phyloP scores from a whole-genome alignment of 2,329 filamentous ascomycete species.

The Aureobasidium zeae region DNA sequence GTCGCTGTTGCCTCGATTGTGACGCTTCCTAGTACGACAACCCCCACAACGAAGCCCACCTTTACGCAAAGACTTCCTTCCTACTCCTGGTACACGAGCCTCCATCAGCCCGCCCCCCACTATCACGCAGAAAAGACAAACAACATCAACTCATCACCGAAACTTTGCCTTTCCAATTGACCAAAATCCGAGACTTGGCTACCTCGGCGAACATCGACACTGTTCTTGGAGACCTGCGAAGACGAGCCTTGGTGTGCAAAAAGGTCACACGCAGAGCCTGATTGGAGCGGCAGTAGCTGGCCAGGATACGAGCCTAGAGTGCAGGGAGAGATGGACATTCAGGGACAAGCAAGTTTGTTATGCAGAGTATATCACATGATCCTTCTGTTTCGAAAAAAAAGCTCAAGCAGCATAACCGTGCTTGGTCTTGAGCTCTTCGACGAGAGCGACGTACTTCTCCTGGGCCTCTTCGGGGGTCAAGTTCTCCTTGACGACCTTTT shows the following conservation, averaged over 20 bases:
- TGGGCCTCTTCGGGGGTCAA: slow-evolving; percentile 59
- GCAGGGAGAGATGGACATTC: neutral
- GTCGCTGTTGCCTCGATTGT: too few relatives aligned
- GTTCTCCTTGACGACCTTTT: slow-evolving; percentile 56
- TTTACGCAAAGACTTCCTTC: too few relatives aligned
- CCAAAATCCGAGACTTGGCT: slow-evolving; percentile 56
- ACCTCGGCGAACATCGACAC: slow-evolving; percentile 54
- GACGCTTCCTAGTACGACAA: too few relatives aligned
- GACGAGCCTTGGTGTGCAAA: slow-evolving; percentile 74
- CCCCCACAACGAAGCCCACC: too few relatives aligned
- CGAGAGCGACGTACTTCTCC: slow-evolving; percentile 62
- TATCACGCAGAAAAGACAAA: neutral
- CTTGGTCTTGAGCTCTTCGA: slow-evolving; percentile 61
- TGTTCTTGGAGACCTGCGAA: slow-evolving; percentile 57
- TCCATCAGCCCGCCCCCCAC: slow-evolving; percentile 5
- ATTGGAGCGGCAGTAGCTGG: slow-evolving; percentile 47
- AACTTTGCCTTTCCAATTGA: slow-evolving; percentile 61
- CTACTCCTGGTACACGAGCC: too few relatives aligned
- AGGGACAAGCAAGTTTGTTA: neutral
- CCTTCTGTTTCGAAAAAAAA: slow-evolving; percentile 6
- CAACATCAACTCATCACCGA: too few relatives aligned
- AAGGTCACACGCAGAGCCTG: slow-evolving; percentile 48
- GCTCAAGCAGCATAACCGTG: slow-evolving; percentile 53
- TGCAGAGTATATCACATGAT: slow-evolving; percentile 4
- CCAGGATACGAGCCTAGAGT: slow-evolving; percentile 16